Evolutionary conservation across 73 alveolate species (phyloP).

Genomic region (Paramecium octaurelia): DNA sequence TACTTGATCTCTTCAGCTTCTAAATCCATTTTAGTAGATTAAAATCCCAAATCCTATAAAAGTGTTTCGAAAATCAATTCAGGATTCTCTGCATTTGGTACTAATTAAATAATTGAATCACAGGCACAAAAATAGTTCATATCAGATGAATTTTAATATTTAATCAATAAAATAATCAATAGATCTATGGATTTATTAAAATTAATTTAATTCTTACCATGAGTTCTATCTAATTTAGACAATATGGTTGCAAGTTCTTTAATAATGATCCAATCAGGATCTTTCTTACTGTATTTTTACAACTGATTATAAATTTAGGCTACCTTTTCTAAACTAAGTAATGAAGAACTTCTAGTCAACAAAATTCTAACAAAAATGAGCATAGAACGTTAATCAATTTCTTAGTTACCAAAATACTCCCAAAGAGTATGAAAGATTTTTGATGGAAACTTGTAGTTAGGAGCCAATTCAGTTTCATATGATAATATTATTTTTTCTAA

Average conservation of each 20-base stretch:
- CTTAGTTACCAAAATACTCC: neutral
- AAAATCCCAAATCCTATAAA: neutral
- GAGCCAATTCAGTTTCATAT: neutral
- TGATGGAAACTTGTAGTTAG: neutral
- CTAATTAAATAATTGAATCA: conserved; percentile 7
- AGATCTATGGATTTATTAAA: neutral
- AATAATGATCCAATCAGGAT: conserved; percentile 10
- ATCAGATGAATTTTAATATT: neutral
- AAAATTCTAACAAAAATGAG: neutral
- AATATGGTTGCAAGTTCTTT: neutral
- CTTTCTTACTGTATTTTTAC: neutral
- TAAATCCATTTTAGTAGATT: neutral
- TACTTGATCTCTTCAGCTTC: neutral
- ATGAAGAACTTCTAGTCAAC: neutral
- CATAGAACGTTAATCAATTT: neutral
- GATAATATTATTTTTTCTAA: neutral
- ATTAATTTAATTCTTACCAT: neutral
- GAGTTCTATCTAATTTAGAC: neutral
- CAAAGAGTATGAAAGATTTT: neutral
- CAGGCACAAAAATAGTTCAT: conserved; percentile 14
- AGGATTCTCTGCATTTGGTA: neutral
- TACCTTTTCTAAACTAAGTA: neutral
- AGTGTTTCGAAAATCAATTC: neutral
- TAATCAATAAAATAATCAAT: neutral
- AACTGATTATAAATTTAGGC: neutral